These are phyloP conservation scores for Vitellaria paradoxa DNA, from an alignment of 179 eudicot genomes.

Conservation along the genomic window DNA sequence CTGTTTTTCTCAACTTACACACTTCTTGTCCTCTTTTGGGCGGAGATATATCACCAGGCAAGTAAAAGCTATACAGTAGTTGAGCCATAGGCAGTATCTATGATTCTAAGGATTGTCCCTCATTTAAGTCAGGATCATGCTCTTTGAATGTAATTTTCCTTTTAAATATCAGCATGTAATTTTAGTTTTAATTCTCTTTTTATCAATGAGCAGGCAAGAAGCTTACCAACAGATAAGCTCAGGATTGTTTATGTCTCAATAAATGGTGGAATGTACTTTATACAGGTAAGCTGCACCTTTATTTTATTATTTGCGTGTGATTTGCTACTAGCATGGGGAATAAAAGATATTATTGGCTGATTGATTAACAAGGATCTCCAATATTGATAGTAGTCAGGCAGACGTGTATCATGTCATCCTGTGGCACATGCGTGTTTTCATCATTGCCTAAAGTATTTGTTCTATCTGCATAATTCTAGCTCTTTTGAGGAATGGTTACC, in stretches of 20 bases:
- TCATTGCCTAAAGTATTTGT: not conserved
- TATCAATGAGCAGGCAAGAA: slow-evolving; percentile 69
- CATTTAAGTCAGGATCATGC: not conserved
- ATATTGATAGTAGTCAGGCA: not conserved
- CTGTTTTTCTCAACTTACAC: slow-evolving; percentile 92
- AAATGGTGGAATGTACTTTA: slow-evolving; percentile 62
- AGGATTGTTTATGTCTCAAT: slow-evolving; percentile 52
- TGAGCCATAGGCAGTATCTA: not conserved
- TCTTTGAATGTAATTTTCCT: not conserved
- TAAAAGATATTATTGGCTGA: not conserved
- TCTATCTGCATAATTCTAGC: not conserved
- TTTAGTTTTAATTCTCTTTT: not conserved
- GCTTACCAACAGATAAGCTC: slow-evolving; percentile 78
- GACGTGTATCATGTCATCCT: not conserved
- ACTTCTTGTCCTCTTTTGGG: slow-evolving; percentile 96
- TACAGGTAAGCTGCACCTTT: slow-evolving; percentile 53
- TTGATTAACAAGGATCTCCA: not conserved
- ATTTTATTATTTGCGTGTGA: not conserved
- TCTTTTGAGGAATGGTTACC: not conserved
- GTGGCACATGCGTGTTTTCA: not conserved
- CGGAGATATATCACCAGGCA: slow-evolving; percentile 95
- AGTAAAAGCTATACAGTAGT: slow-evolving; percentile 14
- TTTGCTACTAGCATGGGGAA: not conserved
- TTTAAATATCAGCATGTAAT: not conserved
- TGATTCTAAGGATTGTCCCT: not conserved